These are phyloP conservation scores for Candida qinlingensis DNA, from an alignment of 805 yeast species.

Conservation along the genomic window DNA sequence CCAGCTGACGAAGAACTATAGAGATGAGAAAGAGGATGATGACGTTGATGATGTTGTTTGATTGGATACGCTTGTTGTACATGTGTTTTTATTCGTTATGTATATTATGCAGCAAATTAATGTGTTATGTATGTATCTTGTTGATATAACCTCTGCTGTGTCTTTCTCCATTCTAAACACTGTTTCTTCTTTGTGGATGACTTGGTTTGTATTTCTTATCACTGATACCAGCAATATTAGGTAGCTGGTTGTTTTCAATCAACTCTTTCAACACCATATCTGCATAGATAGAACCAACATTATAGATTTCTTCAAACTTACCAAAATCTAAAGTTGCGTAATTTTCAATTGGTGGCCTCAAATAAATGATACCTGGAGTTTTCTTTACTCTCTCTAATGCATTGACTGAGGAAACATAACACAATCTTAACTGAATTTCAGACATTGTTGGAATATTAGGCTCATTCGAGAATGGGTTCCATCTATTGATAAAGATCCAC, in stretches of 20 bases:
- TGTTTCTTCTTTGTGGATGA: constrained; percentile 53
- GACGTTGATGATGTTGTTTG: not conserved
- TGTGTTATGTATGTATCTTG: too few relatives aligned
- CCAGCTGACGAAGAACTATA: constrained; percentile 25
- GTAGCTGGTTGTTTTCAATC: constrained; percentile 49
- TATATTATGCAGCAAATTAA: too few relatives aligned
- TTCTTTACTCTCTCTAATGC: constrained; percentile 84
- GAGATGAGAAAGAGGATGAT: constrained; percentile 3
- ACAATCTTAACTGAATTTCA: constrained; percentile 87
- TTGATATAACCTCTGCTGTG: not conserved
- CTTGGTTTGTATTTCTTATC: constrained; percentile 27
- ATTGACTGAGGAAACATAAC: constrained; percentile 92
- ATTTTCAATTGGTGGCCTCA: constrained; percentile 90
- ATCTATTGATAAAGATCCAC: constrained; percentile 82
- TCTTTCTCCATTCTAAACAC: constrained; percentile 34
- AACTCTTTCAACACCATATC: constrained; percentile 48
- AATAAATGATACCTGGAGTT: constrained; percentile 78
- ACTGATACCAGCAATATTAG: constrained; percentile 53
- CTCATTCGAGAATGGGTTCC: constrained; percentile 84
- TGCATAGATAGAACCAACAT: constrained; percentile 76
- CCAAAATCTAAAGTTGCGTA: constrained; percentile 91
- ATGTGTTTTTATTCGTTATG: not conserved
- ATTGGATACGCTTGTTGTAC: not conserved
- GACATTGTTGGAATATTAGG: constrained; percentile 93
- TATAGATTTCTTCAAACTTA: constrained; percentile 83